Evolutionary conservation across 2,329 filamentous ascomycete species (phyloP), one percentile per base, ranked within the genome.

Genomic region (Xylaria sp.): DNA sequence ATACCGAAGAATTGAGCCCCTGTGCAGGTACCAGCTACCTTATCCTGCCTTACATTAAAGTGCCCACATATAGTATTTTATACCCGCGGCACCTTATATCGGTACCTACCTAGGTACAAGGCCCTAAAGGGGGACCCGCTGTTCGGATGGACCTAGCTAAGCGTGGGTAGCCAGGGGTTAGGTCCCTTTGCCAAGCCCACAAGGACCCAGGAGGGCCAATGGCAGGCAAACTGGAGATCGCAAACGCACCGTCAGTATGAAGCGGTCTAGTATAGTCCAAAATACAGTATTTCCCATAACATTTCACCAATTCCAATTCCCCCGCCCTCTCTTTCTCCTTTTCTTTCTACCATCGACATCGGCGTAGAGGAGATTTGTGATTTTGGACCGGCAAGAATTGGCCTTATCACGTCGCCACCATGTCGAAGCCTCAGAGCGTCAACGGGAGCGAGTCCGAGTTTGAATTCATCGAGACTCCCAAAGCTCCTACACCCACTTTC

Each of bases 401-500:
- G 71, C 73, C 71, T 73, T 74, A 73, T 73, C 72, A 39, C 71
- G 72, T 73, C 69, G 56, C 74, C 80, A 85, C 76, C 76, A 84
- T 86, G 81, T 86, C 84, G 69, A 84, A 86, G 74, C 76, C 83
- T 70, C 79, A 82, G 73, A 84, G 83, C 76, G 77, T 79, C 75
- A 84, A 82, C 78, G 82, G 82, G 81, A 84, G 81, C 70, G 84
- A 85, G 80, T 83, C 83, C 74, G 82, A 84, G 73, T 91, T 92
- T 79, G 89, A 92, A 81, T 92, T 91, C 80, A 86, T 88, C 77
- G 82, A 87, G 74, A 88, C 86, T 76, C 87, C 86, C 41, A 84
- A 84, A 76, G 84, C 84, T 73, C 80, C 82, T 56, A 80, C 82
- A 66, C 81, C 84, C 62, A 82, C 82, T 72, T 84, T 85, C 73